These are phyloP conservation scores for Naegleria lovaniensis DNA, from an alignment of 208 protist species.

Conservation along the genomic window DNA sequence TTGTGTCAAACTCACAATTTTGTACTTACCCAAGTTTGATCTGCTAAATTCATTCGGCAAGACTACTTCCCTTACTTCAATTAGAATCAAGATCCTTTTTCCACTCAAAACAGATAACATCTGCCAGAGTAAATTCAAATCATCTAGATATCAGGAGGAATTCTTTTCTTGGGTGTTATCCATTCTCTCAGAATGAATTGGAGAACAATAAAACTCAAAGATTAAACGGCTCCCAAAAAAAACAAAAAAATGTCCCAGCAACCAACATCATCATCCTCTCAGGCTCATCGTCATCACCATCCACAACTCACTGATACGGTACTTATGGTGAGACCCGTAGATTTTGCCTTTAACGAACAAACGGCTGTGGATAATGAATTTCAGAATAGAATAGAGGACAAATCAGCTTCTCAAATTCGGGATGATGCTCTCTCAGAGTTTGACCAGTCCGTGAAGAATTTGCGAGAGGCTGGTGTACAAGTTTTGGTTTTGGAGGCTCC, in stretches of 20 bases:
- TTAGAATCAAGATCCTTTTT: too few relatives aligned
- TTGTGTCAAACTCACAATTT: too few relatives aligned
- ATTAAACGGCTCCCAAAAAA: not conserved
- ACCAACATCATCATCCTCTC: not conserved
- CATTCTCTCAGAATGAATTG: too few relatives aligned
- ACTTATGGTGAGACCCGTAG: not conserved
- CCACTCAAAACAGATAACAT: too few relatives aligned
- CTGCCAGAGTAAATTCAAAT: too few relatives aligned
- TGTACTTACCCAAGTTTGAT: too few relatives aligned
- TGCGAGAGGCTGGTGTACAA: not conserved
- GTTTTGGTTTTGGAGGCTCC: not conserved
- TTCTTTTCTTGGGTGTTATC: too few relatives aligned
- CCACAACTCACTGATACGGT: not conserved
- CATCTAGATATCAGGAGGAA: too few relatives aligned
- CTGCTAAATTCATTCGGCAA: too few relatives aligned
- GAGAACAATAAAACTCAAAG: too few relatives aligned
- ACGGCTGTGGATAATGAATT: constrained; percentile 24
- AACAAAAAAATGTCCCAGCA: not conserved
- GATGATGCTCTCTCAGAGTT: not conserved
- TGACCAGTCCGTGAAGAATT: not conserved
- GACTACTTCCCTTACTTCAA: too few relatives aligned
- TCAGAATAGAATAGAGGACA: not conserved
- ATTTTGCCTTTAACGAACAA: constrained; percentile 26
- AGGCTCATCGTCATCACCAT: not conserved
- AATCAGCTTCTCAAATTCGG: not conserved